These are phyloP conservation scores for Lichtheimia ornata DNA, from an alignment of 371 early-diverging fungal genomes.

Conservation along the genomic window DNA sequence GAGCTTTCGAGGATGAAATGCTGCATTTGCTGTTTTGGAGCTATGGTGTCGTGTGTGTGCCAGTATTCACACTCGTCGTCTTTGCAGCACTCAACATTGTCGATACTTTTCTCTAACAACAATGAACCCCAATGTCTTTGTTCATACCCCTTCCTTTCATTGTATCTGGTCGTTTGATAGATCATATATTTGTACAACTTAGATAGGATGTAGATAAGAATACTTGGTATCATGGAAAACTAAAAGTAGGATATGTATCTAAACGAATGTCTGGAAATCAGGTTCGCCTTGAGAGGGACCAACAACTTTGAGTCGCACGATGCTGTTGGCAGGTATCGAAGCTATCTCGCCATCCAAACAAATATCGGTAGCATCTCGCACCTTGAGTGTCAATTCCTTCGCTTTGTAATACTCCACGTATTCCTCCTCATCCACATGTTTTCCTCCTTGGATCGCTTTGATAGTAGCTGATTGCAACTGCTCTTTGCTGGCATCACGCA, in stretches of 20 bases:
- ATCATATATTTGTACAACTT: neutral
- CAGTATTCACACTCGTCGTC: conserved; percentile 42
- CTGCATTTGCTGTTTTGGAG: conserved; percentile 60
- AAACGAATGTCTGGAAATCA: conserved; percentile 20
- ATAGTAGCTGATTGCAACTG: conserved; percentile 29
- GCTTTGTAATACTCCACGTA: conserved; percentile 46
- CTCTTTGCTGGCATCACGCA: conserved; percentile 29
- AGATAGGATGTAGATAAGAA: no score
- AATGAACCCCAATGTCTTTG: neutral
- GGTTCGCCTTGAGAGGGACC: conserved; percentile 24
- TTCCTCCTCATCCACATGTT: conserved; percentile 27
- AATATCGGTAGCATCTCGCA: conserved; percentile 36
- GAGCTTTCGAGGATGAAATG: conserved; percentile 59
- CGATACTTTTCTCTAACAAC: conserved; percentile 25
- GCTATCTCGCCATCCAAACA: conserved; percentile 52
- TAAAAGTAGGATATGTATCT: neutral
- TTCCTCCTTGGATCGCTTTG: conserved; percentile 38
- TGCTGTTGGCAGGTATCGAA: conserved; percentile 27
- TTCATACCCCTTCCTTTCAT: neutral
- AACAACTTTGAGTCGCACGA: conserved; percentile 30
- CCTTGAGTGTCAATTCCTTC: conserved; percentile 30
- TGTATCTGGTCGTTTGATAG: neutral
- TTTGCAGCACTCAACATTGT: conserved; percentile 40
- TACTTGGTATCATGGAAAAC: neutral
- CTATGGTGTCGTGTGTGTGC: conserved; percentile 58